Conservation (phyloP, 106 monocot species). For the Acanthochlamys bracteata region DNA sequence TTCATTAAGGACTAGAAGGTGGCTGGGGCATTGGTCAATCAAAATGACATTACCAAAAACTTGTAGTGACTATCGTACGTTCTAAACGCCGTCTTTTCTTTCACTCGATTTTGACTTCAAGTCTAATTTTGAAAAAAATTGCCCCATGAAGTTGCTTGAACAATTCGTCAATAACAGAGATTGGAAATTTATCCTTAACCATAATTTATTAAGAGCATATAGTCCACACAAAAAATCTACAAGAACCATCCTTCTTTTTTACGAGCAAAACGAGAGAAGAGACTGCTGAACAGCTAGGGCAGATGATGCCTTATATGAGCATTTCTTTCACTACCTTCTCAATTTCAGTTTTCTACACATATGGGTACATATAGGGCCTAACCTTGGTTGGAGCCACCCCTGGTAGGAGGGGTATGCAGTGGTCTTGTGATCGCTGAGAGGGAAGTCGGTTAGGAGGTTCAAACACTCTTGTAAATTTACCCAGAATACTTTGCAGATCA, state of each 20-base stretch:
- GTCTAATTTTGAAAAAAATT: conserved; percentile 12
- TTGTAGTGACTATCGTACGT: neutral
- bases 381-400: neutral
- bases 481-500: neutral
- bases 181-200: conserved; percentile 7
- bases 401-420: neutral
- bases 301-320: neutral
- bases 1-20: conserved; percentile 3
- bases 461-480: neutral
- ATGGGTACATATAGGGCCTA: neutral
- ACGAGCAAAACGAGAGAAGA: neutral
- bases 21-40: neutral
- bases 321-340: neutral
- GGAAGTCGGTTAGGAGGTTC: neutral
- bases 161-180: conserved; percentile 9
- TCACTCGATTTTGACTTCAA: neutral
- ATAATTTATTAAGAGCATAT: neutral
- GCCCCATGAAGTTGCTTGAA: conserved; percentile 6
- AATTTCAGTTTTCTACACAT: neutral
- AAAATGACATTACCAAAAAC: conserved; percentile 2
- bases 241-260: conserved; percentile 1
- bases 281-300: neutral
- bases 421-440: neutral
- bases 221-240: neutral
- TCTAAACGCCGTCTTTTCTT: neutral